Evolutionary conservation across 1,284 basidiomycete species (phyloP).

Genomic region (Leccinum subspadiceum): DNA sequence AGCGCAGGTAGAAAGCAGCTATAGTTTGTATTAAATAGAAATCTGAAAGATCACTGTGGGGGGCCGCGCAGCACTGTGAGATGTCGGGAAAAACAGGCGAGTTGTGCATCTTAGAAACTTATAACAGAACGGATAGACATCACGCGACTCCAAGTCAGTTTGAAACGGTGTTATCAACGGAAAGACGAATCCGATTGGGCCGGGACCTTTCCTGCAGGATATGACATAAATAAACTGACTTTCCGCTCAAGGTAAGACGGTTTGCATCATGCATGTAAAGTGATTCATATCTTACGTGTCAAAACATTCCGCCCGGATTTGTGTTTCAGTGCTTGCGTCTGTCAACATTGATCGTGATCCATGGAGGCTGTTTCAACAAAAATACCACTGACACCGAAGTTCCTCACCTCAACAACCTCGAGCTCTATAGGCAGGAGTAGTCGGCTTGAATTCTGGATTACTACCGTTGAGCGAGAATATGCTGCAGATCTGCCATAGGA

Average conservation of each 20-base stretch:
- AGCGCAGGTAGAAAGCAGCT: background rate
- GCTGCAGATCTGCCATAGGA: constrained; percentile 41
- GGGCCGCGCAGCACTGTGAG: background rate
- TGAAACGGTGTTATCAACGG: constrained; percentile 17
- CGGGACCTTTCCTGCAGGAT: background rate
- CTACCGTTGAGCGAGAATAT: background rate
- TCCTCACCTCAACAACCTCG: constrained; percentile 33
- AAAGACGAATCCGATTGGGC: background rate
- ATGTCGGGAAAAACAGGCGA: constrained; percentile 19
- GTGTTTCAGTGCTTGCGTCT: background rate
- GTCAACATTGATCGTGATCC: constrained; percentile 46
- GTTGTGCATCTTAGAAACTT: constrained; percentile 9
- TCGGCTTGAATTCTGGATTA: constrained; percentile 44
- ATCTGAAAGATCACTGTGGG: background rate
- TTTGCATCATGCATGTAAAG: background rate
- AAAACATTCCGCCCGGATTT: background rate
- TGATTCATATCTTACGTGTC: background rate
- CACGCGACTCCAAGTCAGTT: constrained; percentile 9
- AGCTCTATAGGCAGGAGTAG: constrained; percentile 38
- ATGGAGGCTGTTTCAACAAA: constrained; percentile 45
- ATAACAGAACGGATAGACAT: background rate
- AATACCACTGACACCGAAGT: constrained; percentile 46
- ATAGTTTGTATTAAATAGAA: background rate
- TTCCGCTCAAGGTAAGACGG: background rate
- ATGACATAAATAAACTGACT: constrained; percentile 3